These are phyloP conservation scores for Lepidopterella palustris DNA, from an alignment of 495 filamentous ascomycete species.

Conservation along the genomic window DNA sequence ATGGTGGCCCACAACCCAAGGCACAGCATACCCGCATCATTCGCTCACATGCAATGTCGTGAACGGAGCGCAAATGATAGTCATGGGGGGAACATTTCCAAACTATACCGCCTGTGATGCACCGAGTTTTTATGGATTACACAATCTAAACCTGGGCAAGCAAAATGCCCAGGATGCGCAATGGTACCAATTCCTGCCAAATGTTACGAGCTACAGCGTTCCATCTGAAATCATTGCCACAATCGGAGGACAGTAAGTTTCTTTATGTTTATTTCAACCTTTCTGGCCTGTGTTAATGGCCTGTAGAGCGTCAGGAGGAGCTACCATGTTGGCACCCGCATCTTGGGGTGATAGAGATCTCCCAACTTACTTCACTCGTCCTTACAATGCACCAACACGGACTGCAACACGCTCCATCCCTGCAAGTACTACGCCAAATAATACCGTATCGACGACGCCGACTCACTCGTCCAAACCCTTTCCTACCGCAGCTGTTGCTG, in stretches of 20 bases:
- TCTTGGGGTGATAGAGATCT: conserved; percentile 32
- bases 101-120: conserved; percentile 30
- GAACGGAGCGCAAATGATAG: conserved; percentile 40
- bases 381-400: conserved; percentile 12
- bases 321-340: conserved; percentile 35
- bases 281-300: background rate
- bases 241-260: conserved; percentile 41
- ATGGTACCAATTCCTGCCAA: conserved; percentile 39
- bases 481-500: conserved; percentile 27
- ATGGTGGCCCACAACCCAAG: conserved; percentile 35
- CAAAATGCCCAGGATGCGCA: conserved; percentile 28
- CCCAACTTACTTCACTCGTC: conserved; percentile 31
- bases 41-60: conserved; percentile 47
- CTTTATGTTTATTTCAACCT: background rate
- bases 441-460: background rate
- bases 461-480: conserved; percentile 9
- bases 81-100: conserved; percentile 42
- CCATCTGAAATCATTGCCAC: conserved; percentile 37
- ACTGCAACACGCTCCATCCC: conserved; percentile 25
- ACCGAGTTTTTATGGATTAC: conserved; percentile 34
- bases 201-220: conserved; percentile 39
- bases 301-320: conserved; percentile 35
- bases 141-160: conserved; percentile 42
- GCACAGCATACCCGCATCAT: conserved; percentile 39
- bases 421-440: conserved; percentile 9